Evolutionary conservation across 176 grass and related monocot species (phyloP).

Genomic region (bread wheat (Triticum aestivum)): IWGSC_CS_RefSeq_v2.1 NC_057800.1:573152365-573152864

Average conservation of each 20-base stretch:
- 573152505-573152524: background rate
- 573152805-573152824: background rate
- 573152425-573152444: constrained; percentile 16
- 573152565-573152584: constrained; percentile 29
- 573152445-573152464: constrained; percentile 20
- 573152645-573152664: background rate
- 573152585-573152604: background rate
- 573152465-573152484: constrained; percentile 39
- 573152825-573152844: background rate
- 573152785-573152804: background rate
- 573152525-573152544: background rate
- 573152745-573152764: too few relatives aligned
- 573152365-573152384: background rate
- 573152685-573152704: background rate
- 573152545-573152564: background rate
- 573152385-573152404: background rate
- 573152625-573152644: background rate
- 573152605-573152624: background rate
- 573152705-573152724: background rate
- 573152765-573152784: background rate
- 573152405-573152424: constrained; percentile 32
- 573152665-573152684: background rate
- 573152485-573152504: background rate
- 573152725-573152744: background rate
- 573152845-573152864: background rate